Conservation (phyloP, 2,329 filamentous ascomycete species). For the Elsinoe australis region DNA sequence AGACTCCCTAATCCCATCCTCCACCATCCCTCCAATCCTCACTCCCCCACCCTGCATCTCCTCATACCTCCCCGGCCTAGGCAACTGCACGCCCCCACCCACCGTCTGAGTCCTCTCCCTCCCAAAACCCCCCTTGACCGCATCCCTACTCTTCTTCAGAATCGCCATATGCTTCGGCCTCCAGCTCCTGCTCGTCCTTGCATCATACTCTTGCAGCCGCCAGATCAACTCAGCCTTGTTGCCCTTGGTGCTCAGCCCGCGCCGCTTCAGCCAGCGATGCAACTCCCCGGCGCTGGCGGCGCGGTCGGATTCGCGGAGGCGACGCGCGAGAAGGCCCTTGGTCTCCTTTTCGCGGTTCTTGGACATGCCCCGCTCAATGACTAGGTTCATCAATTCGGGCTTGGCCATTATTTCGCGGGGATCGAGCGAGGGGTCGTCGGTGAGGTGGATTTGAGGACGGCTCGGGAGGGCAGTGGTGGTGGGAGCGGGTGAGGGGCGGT, state of each 20-base stretch:
- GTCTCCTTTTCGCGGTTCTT: slow-evolving; percentile 20
- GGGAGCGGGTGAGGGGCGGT: background rate
- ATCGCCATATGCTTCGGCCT: slow-evolving; percentile 14
- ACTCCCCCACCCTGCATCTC: background rate
- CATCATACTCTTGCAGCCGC: slow-evolving; percentile 26
- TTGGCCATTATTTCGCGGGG: slow-evolving; percentile 19
- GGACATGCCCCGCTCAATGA: slow-evolving; percentile 20
- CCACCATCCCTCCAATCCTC: background rate
- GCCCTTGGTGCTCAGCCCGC: slow-evolving; percentile 24
- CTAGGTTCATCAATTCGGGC: slow-evolving; percentile 18
- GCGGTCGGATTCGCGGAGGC: slow-evolving; percentile 23
- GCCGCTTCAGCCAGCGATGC: slow-evolving; percentile 23
- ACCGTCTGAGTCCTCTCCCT: background rate
- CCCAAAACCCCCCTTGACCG: background rate
- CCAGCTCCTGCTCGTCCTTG: slow-evolving; percentile 17
- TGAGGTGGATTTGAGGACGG: slow-evolving; percentile 1
- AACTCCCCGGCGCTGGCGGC: slow-evolving; percentile 25
- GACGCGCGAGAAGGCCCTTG: slow-evolving; percentile 18
- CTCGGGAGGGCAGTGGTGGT: background rate
- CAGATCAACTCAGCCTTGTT: slow-evolving; percentile 24
- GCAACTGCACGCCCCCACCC: slow-evolving; percentile 1
- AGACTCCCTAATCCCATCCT: background rate
- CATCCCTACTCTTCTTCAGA: slow-evolving; percentile 7
- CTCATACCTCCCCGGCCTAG: background rate
- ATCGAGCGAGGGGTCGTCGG: slow-evolving; percentile 17